Conservation (phyloP, 148 eudicot species). For the Nepenthes gracilis region DNA sequence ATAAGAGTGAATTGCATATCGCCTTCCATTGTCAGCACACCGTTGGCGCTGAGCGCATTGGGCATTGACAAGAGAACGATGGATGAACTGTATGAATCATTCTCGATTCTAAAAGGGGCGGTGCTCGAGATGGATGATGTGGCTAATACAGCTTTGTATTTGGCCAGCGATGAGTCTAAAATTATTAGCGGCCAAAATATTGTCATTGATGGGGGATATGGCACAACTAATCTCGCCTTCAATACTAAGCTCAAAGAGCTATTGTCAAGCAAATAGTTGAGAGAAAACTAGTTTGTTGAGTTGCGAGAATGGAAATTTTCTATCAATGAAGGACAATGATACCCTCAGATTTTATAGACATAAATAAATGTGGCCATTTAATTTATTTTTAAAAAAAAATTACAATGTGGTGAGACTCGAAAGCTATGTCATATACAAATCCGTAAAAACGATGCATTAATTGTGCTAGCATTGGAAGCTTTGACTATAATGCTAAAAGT, state of each 20-base stretch:
- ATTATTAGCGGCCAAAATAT: background rate
- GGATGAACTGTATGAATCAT: background rate
- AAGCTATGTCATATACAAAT: too few relatives aligned
- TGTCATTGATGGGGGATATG: background rate
- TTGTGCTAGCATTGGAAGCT: too few relatives aligned
- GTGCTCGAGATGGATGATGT: background rate
- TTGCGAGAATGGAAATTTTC: too few relatives aligned
- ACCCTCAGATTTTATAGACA: too few relatives aligned
- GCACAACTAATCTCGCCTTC: slow-evolving; percentile 2
- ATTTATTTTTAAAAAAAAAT: too few relatives aligned
- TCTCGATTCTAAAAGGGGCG: background rate
- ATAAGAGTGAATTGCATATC: slow-evolving; percentile 1
- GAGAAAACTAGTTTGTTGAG: too few relatives aligned
- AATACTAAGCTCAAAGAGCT: background rate
- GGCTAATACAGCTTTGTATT: background rate
- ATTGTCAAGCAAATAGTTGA: background rate
- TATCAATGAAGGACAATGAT: too few relatives aligned
- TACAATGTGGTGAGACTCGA: too few relatives aligned
- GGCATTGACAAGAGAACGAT: background rate
- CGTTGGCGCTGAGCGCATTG: background rate
- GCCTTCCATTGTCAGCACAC: background rate
- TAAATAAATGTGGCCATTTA: too few relatives aligned
- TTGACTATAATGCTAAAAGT: too few relatives aligned
- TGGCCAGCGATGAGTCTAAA: slow-evolving; percentile 1
- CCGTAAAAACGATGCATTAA: too few relatives aligned